Evolutionary conservation across 2,329 filamentous ascomycete genomes (phyloP).

Genomic region (Periconia macrospinosa): DNA sequence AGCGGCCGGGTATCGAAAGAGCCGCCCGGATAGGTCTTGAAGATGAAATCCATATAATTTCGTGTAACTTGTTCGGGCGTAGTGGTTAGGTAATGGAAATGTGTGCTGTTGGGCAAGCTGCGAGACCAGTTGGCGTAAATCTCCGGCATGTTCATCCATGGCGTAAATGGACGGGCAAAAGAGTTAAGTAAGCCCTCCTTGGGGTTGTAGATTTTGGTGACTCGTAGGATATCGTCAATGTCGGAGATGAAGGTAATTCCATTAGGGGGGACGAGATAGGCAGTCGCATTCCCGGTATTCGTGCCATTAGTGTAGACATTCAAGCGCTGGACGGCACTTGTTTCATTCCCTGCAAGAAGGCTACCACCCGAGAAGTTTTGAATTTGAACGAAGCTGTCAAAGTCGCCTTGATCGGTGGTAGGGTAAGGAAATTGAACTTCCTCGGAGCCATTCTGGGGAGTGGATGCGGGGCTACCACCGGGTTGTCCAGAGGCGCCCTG

Average conservation of each 20-base stretch:
- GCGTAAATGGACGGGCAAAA: constrained; percentile 69
- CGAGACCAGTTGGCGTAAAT: constrained; percentile 76
- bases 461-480: constrained; percentile 54
- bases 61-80: constrained; percentile 77
- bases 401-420: constrained; percentile 71
- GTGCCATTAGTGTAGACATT: constrained; percentile 69
- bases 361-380: constrained; percentile 56
- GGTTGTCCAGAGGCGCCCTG: constrained; percentile 56
- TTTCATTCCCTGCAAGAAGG: constrained; percentile 65
- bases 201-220: constrained; percentile 79
- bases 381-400: constrained; percentile 70
- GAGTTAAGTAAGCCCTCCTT: constrained; percentile 75
- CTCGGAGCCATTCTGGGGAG: constrained; percentile 63
- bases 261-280: constrained; percentile 71
- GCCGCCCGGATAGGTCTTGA: constrained; percentile 74
- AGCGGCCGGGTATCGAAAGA: constrained; percentile 74
- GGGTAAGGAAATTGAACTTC: constrained; percentile 64
- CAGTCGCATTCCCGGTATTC: constrained; percentile 70
- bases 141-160: constrained; percentile 79
- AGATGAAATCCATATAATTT: constrained; percentile 80
- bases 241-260: constrained; percentile 76
- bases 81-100: constrained; percentile 82
- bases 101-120: constrained; percentile 63
- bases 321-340: constrained; percentile 65
- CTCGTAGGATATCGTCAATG: constrained; percentile 78